Evolutionary conservation across 129 eudicot species (phyloP), one percentile per base, ranked within the genome.

Genomic region (Artemisia argyi): DNA sequence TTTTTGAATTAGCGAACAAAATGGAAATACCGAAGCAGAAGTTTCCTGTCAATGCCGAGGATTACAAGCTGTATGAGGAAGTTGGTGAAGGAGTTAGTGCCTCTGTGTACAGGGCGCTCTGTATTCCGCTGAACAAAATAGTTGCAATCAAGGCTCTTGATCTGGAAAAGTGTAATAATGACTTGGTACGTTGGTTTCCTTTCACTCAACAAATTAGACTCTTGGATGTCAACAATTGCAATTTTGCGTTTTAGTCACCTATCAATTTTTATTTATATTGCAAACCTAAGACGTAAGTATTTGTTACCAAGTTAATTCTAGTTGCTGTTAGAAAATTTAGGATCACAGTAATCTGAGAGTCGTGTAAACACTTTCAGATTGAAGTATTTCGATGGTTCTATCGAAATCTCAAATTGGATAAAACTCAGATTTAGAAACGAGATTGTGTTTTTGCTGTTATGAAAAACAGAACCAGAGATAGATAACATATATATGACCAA

Each of bases 1-100:
- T 57, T 65, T 65, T 16, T 76, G 65, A 70, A 73, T 70, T 79
- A 86, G 79, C 42, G 74, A 64, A 74, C 78, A 61, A 73, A 42
- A 87, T 88, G 97, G 85, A 76, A 61, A 61, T 67, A 48, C 59
- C 81, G 44, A 87, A 82, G 78, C 87, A 81, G 65, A 90, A 74
- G 79, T 94, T 73, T 79, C 93, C 97, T 46, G 82, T 94, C 4
- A 70, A 74, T 79, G 90, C 96, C 9, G 71, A 87, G 61, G 86
- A 90, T 63, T 94, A 94, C 80, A 66, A 73, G 78, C 76, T 90
- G 63, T 90, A 82, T 15, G 98, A 90, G 81, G 98, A 90, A 75
- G 88, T 94, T 76, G 98, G 98, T 66, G 97, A 94, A 69, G 98
- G 98, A 53, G 97, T 94, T 59, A 94, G 98, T 69, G 96, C 98